Evolutionary conservation across 1,139 yeast species (phyloP), one percentile per base, ranked within the genome.

Genomic region (Magnusiomyces paraingens): DNA sequence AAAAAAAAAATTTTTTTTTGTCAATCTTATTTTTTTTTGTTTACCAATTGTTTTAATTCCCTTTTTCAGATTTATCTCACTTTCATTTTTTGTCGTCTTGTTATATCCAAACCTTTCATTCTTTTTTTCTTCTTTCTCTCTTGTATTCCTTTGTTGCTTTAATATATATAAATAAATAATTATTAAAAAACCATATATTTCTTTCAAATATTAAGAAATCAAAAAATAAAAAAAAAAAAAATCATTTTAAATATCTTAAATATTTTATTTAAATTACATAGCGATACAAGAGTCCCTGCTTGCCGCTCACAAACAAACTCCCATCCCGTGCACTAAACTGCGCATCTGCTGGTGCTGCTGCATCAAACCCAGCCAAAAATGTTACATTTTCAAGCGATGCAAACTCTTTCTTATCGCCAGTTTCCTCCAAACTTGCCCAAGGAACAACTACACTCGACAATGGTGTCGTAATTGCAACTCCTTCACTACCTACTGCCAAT

Each of bases 311-410:
- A 44, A 44, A 18, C 11, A 26, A 44, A 8, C 47, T 44, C 38
- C 8, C 32, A n/a, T 26, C 38, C 36, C 15, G 15, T 8, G 2
- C 26, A 12, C 15, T 14, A 14, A 12, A 22, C 26, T n/a, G 18
- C 41, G 41, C 18, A n/a, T 15, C 38, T 21, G 47, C n/a, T 3
- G 47, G 38, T 14, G 12, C 18, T 5, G 26, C 26, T 8, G 14
- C 12, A n/a, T 44, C 47, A 44, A 44, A 44, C 10, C 47, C 47
- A 6, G 38, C 18, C 38, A 44, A 29, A 44, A 44, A 44, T 2
- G 20, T 11, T 11, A 29, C 26, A 2, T 29, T 26, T n/a, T 43
- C 35, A 4, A 26, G 32, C 32, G 32, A 26, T 8, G 8, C 32
- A 26, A 26, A 26, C 11, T 43, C 46, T 6, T 41, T 18, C 10